Evolutionary conservation across 306 rosid species (phyloP), one percentile per base, ranked within the genome.

Genomic region (Cotoneaster glaucophyllus): DNA sequence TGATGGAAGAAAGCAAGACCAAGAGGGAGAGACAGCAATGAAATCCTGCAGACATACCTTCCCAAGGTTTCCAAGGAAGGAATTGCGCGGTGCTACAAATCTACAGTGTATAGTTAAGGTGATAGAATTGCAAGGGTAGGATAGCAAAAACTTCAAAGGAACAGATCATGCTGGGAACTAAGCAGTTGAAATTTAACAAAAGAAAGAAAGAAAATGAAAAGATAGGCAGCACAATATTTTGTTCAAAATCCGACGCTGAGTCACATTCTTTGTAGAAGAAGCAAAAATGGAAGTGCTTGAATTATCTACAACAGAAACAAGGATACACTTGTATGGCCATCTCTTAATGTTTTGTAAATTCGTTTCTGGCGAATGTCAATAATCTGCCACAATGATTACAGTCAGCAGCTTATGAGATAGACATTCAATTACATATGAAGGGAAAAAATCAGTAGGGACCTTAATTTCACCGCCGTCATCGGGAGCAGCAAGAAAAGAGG

Each of bases 1-100:
- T 7, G 21, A 66, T 37, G 52, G 71, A 39, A 39, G 19, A 39
- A 4, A 4, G 53, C 11, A 5, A 2, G 0, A 41, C 28, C 53
- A 37, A 37, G 41, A 37, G 7, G 41, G 10, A 37, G 0, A 37
- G 41, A 37, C 10, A 37, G 41, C 41, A 37, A 37, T 37, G 41
- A 37, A 37, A 37, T 32, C 22, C 34, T 54, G 6, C 13, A 71
- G 54, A 79, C 61, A 76, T 84, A 94, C 96, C 97, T 94, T 94
- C 98, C 93, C 97, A 94, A 52, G 96, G 88, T 90, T 84, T 87
- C 98, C 98, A 94, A 78, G 98, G 94, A 91, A 94, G 98, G 81
- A 94, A 94, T 74, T 94, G 93, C 52, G 85, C 93, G 5, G 91
- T 87, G 85, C 92, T 90, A 75, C 98, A 94, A 6, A 94, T 94